Evolutionary conservation across 345 rosid genomes (phyloP).

Genomic region (Angophora floribunda): DNA sequence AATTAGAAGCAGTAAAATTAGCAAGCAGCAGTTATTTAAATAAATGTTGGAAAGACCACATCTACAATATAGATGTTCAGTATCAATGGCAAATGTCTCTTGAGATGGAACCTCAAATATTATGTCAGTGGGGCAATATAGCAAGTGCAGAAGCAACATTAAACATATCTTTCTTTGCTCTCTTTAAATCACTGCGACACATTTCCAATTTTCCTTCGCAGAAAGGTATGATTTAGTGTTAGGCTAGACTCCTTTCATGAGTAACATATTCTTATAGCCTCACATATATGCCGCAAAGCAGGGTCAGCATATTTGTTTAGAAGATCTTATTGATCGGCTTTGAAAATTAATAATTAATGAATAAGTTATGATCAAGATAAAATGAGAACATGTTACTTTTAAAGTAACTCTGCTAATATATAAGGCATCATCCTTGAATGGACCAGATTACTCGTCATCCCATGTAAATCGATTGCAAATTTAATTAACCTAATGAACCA

Average conservation of each 20-base stretch:
- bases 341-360: neutral
- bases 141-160: neutral
- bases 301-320: neutral
- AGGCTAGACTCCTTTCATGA: neutral
- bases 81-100: neutral
- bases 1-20: neutral
- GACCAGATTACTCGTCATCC: neutral
- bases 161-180: neutral
- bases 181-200: neutral
- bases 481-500: neutral
- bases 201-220: neutral
- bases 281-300: neutral
- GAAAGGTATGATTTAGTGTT: neutral
- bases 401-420: neutral
- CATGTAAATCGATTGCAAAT: neutral
- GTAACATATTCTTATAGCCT: neutral
- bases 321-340: neutral
- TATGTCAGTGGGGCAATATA: neutral
- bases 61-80: neutral
- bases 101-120: neutral
- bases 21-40: neutral
- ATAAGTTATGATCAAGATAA: neutral
- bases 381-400: neutral
- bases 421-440: neutral
- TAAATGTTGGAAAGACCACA: neutral